These are phyloP conservation scores for Gastrodia elata DNA, from an alignment of 106 monocot genomes.

Conservation along the genomic window DNA sequence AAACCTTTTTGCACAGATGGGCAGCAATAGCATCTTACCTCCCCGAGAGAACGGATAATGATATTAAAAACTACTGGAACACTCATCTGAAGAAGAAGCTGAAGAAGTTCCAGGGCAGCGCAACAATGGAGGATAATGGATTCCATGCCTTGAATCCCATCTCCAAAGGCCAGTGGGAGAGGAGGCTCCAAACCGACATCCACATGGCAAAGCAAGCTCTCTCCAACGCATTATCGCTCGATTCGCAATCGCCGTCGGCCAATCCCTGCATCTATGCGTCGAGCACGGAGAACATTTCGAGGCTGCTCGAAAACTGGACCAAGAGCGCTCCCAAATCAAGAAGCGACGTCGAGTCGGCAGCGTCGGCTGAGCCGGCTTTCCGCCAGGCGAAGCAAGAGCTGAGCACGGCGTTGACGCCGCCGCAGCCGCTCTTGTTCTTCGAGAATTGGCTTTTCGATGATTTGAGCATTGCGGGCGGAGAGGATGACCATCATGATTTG, in stretches of 20 bases:
- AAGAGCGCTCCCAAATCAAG: constrained; percentile 9
- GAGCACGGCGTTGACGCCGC: constrained; percentile 3
- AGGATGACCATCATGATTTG: constrained; percentile 2
- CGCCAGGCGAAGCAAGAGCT: constrained; percentile 5
- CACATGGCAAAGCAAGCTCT: constrained; percentile 36
- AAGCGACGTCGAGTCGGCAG: neutral
- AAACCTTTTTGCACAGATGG: constrained; percentile 41
- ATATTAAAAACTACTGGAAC: constrained; percentile 47
- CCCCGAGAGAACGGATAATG: constrained; percentile 52
- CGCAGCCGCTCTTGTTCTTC: constrained; percentile 15
- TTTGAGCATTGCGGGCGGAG: constrained; percentile 11
- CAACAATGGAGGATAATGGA: neutral
- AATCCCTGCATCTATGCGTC: constrained; percentile 30
- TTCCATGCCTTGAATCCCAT: neutral
- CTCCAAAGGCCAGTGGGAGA: constrained; percentile 41
- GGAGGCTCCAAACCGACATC: constrained; percentile 32
- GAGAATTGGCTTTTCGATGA: constrained; percentile 44
- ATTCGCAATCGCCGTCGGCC: neutral
- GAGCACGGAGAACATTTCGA: constrained; percentile 55
- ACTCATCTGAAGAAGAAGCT: constrained; percentile 55
- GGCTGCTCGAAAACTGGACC: constrained; percentile 45
- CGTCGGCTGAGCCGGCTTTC: neutral
- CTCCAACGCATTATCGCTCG: constrained; percentile 22
- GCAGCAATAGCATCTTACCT: constrained; percentile 70
- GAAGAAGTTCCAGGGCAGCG: constrained; percentile 21